phyloP scores from a whole-genome alignment of 768 basidiomycete genomes.

The Pholiota molesta region DNA sequence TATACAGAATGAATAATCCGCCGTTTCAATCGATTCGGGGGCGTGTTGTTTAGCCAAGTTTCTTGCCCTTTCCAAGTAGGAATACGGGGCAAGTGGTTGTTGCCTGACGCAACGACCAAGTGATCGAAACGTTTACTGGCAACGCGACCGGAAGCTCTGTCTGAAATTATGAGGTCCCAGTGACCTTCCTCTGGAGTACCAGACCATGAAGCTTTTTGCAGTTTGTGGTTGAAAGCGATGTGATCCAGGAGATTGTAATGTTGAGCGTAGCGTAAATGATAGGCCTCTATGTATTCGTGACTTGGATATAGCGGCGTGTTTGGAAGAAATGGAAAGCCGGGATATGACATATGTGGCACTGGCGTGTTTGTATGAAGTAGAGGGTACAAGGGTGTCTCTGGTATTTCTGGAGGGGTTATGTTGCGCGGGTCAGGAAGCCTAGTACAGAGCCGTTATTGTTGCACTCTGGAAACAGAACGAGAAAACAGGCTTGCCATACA shows the following conservation, averaged over 20 bases:
- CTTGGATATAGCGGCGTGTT: conserved; percentile 53
- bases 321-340: conserved; percentile 53
- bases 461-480: background rate
- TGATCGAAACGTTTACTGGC: conserved; percentile 46
- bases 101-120: conserved; percentile 57
- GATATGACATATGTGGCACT: conserved; percentile 60
- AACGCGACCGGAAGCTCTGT: conserved; percentile 22
- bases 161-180: conserved; percentile 46
- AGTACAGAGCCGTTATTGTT: background rate
- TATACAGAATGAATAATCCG: conserved; percentile 56
- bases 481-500: conserved; percentile 42
- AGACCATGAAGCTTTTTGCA: conserved; percentile 46
- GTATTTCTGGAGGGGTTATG: conserved; percentile 45
- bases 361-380: conserved; percentile 57
- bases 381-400: conserved; percentile 59
- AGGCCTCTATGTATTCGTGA: conserved; percentile 46
- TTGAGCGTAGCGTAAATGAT: conserved; percentile 47
- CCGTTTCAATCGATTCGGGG: conserved; percentile 26
- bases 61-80: conserved; percentile 50
- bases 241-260: conserved; percentile 40
- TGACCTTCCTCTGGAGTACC: conserved; percentile 38
- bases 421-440: conserved; percentile 38
- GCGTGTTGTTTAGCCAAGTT: conserved; percentile 43
- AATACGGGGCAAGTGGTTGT: conserved; percentile 53
- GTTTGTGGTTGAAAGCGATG: conserved; percentile 45